These are phyloP conservation scores for Stephanodiscus triporus DNA, from an alignment of 108 stramenopile species.

Conservation along the genomic window DNA sequence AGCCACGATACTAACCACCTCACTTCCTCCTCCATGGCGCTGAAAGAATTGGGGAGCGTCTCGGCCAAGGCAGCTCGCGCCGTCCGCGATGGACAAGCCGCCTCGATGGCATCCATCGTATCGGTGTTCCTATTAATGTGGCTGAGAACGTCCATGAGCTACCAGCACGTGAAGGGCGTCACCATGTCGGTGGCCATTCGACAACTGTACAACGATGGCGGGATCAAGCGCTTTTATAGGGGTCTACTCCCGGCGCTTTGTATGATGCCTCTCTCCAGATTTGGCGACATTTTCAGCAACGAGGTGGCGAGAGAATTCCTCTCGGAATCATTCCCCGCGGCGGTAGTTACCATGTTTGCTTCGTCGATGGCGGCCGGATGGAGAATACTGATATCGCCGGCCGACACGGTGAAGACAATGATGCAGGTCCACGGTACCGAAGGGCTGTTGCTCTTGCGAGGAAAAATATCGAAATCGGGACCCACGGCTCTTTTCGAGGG, in stretches of 20 bases:
- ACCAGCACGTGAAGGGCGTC: constrained; percentile 91
- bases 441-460: constrained; percentile 55
- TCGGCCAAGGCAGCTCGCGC: constrained; percentile 51
- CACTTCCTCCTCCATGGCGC: constrained; percentile 45
- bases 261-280: constrained; percentile 80
- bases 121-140: constrained; percentile 89
- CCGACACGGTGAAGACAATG: constrained; percentile 88
- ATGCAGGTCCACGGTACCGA: constrained; percentile 86
- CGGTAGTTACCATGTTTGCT: constrained; percentile 70
- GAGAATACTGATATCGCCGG: constrained; percentile 83
- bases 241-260: constrained; percentile 74
- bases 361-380: constrained; percentile 76
- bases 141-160: constrained; percentile 87
- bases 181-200: constrained; percentile 62
- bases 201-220: constrained; percentile 80
- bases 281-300: constrained; percentile 88
- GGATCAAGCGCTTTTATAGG: constrained; percentile 83
- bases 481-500: constrained; percentile 76
- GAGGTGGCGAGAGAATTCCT: constrained; percentile 57
- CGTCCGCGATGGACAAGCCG: constrained; percentile 57
- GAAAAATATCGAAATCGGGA: constrained; percentile 64
- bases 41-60: constrained; percentile 28
- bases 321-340: constrained; percentile 26
- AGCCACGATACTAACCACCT: no score
- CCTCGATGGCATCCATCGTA: constrained; percentile 61